phyloP scores from a whole-genome alignment of 345 rosid genomes.

The Moricandia moricandioides region DNA sequence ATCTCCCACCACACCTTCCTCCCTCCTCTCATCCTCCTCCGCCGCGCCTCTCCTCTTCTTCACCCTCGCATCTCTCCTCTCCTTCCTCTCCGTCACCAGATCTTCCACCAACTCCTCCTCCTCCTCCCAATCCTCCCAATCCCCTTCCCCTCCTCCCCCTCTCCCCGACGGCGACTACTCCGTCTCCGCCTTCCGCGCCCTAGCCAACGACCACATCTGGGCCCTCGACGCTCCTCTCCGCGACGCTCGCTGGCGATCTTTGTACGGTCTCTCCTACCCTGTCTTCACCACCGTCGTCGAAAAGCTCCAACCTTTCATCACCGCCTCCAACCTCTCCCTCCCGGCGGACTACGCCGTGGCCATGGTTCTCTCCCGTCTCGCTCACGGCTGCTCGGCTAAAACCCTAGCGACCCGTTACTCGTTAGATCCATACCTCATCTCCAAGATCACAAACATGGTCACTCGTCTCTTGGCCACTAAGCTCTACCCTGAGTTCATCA shows the following conservation, averaged over 20 bases:
- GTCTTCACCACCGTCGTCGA: constrained; percentile 91
- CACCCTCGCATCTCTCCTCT: constrained; percentile 59
- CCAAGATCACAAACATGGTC: constrained; percentile 94
- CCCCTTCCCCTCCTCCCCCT: constrained; percentile 46
- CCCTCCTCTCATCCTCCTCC: constrained; percentile 53
- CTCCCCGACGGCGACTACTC: constrained; percentile 62
- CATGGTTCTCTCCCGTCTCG: constrained; percentile 85
- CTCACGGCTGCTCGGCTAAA: constrained; percentile 76
- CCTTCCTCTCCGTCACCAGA: constrained; percentile 45
- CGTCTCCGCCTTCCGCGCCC: constrained; percentile 84
- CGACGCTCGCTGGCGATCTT: constrained; percentile 87
- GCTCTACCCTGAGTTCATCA: constrained; percentile 87
- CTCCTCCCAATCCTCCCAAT: constrained; percentile 13
- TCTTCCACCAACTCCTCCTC: constrained; percentile 36
- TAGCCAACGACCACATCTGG: constrained; percentile 90
- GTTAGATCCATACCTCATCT: constrained; percentile 83
- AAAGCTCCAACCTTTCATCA: constrained; percentile 77
- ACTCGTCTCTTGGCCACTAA: constrained; percentile 85
- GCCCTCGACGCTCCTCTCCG: constrained; percentile 71
- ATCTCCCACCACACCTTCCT: constrained; percentile 43
- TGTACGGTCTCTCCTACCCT: constrained; percentile 84
- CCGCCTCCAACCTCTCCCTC: constrained; percentile 87
- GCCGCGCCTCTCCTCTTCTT: constrained; percentile 55
- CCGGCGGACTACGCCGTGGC: constrained; percentile 97
- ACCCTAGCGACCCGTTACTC: constrained; percentile 70